A percentile compares a stretch with the other conserved stretches of the same genome.
phyloP scores from a whole-genome alignment of 768 basidiomycete genomes.

The Russula foetens region DNA sequence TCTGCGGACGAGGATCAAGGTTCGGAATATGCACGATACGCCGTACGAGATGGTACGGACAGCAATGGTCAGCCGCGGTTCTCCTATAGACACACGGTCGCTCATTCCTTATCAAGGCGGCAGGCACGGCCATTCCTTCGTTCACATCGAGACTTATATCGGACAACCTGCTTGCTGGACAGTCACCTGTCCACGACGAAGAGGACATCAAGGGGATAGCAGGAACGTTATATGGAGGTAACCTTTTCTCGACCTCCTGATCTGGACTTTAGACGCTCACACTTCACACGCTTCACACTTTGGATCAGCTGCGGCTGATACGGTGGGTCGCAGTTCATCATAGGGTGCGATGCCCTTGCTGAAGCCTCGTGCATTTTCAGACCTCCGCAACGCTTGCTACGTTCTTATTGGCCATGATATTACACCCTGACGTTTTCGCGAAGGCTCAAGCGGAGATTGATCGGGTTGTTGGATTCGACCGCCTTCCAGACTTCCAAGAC shows the following conservation, averaged over 20 bases:
- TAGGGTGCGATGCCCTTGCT: background rate
- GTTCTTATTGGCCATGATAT: slow-evolving; percentile 20
- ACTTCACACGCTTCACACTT: slow-evolving; percentile 2
- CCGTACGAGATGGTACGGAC: slow-evolving; percentile 19
- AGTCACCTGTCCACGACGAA: slow-evolving; percentile 7
- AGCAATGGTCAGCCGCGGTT: slow-evolving; percentile 5
- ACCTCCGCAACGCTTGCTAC: slow-evolving; percentile 15
- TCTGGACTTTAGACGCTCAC: slow-evolving; percentile 8
- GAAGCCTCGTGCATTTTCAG: slow-evolving; percentile 2
- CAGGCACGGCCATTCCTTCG: slow-evolving; percentile 19
- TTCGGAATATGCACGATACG: slow-evolving; percentile 17
- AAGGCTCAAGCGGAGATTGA: slow-evolving; percentile 26
- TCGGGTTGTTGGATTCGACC: slow-evolving; percentile 19
- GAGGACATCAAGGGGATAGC: slow-evolving; percentile 20
- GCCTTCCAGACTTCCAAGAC: slow-evolving; percentile 25
- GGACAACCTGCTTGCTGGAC: slow-evolving; percentile 9
- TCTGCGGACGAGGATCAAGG: slow-evolving; percentile 16
- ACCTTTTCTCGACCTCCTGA: too few species aligned
- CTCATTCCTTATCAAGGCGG: slow-evolving; percentile 8
- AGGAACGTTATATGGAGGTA: slow-evolving; percentile 19
- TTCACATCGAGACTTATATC: slow-evolving; percentile 17
- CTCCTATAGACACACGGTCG: background rate
- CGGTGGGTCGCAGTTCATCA: slow-evolving; percentile 5
- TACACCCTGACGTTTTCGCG: slow-evolving; percentile 21
- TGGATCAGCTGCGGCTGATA: slow-evolving; percentile 19